Evolutionary conservation across 2,329 filamentous ascomycete species (phyloP).

Genomic region (Penicillium occitanis): DNA sequence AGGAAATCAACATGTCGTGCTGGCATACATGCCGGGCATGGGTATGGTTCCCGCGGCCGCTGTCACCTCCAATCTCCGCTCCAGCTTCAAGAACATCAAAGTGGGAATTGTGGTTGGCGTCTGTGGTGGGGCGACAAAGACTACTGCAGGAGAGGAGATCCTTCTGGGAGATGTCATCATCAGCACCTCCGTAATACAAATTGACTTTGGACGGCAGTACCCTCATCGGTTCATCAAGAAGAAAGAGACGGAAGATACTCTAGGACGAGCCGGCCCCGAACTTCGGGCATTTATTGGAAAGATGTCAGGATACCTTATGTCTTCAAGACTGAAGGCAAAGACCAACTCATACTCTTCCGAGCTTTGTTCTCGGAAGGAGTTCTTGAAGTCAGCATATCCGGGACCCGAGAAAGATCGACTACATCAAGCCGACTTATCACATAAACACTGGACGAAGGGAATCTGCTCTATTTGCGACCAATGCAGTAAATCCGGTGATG

Average conservation of each 20-base stretch:
- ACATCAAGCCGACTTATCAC: neutral
- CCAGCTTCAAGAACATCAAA: constrained; percentile 24
- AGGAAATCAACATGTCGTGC: constrained; percentile 26
- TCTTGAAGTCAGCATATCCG: neutral
- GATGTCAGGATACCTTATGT: neutral
- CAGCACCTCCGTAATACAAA: constrained; percentile 27
- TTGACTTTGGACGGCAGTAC: constrained; percentile 26
- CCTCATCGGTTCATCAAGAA: constrained; percentile 21
- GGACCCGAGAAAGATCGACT: neutral
- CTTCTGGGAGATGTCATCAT: constrained; percentile 31
- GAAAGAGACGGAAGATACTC: neutral
- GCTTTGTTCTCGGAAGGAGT: neutral
- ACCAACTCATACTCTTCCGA: neutral
- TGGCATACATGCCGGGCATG: constrained; percentile 24
- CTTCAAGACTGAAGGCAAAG: neutral
- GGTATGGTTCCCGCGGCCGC: constrained; percentile 19
- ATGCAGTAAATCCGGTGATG: neutral
- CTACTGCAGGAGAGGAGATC: constrained; percentile 18
- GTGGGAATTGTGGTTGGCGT: constrained; percentile 26
- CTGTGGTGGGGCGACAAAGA: constrained; percentile 24
- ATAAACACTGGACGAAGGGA: neutral
- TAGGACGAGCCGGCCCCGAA: neutral
- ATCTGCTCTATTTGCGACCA: neutral
- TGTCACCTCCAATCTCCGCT: neutral
- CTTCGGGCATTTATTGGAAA: neutral